Base-by-base conservation (phyloP, 2,329 filamentous ascomycete species). In the Fusarium pseudoanthophilum region DNA sequence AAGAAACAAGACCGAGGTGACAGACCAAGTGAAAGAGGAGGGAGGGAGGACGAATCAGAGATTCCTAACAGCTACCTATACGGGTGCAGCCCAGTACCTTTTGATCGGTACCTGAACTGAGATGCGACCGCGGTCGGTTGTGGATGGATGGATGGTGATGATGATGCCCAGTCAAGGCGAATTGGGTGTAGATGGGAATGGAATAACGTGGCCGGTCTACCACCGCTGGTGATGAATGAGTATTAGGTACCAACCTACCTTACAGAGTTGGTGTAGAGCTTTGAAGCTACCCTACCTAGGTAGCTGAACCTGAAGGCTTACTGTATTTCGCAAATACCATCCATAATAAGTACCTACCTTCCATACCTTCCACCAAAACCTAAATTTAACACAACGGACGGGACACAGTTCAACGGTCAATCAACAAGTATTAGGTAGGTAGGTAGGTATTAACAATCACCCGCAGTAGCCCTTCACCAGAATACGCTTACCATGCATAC, bases 81-180 rank as follows among this genome's bases (percentile, higher is more conserved):
- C 36, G 37, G 28, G 43, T 37, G 43, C 43, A 55, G 57, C 48
- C 62, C 53, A 60, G 55, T 34, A 55, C 49, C 32, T 26, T 26
- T 36, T 24, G 45, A 49, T 69, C 45, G 63, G 71, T 68, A 69
- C 63, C 62, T 74, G 68, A 68, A 55, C 59, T 71, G 68, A 64
- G 63, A 62, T 71, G 34, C 43, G 58, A 52, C 51, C 37, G 30
- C 48, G 51, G 37, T 36, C 48, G 32, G 60, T 53, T 28, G 36
- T 56, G 39, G 28, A 52, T 55, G 34, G 36, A 26, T 34, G 30
- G n/a, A 40, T 45, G 42, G 10, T 51, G 52, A 26, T 67, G 60
- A 43, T 71, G 57, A 71, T 73, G 53, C 53, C 57, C 66, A 58
- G 45, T 56, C 26, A 63, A 59, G 36, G 32, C 43, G 36, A 49